phyloP scores from a whole-genome alignment of 2,329 filamentous ascomycete genomes.

The Cladosporium sp. region DNA sequence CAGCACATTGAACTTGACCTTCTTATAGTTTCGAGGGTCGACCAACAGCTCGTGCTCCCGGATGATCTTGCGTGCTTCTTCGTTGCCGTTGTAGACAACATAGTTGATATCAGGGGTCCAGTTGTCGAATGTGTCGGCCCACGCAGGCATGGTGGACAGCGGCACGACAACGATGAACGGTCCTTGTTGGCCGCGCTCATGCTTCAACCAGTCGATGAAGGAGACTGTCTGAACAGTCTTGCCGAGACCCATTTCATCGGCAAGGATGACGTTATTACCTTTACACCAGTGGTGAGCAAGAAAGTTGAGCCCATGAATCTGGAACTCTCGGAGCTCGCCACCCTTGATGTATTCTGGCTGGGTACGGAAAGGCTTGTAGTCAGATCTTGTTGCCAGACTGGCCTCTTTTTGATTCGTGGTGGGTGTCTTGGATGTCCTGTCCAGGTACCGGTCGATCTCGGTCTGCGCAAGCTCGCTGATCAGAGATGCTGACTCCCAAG shows the following conservation, averaged over 20 bases:
- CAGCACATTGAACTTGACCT: constrained; percentile 95
- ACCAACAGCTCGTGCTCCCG: constrained; percentile 85
- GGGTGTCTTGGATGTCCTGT: constrained; percentile 78
- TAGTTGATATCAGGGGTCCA: constrained; percentile 98
- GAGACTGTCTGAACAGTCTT: constrained; percentile 98
- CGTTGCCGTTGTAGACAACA: constrained; percentile 91
- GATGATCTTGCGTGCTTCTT: constrained; percentile 81
- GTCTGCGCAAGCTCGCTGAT: constrained; percentile 78
- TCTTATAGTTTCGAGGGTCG: constrained; percentile 64
- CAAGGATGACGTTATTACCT: constrained; percentile 92
- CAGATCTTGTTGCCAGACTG: constrained; percentile 71
- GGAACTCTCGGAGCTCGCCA: constrained; percentile 87
- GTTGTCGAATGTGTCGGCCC: constrained; percentile 95
- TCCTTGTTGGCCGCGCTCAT: constrained; percentile 84
- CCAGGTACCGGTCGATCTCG: constrained; percentile 88
- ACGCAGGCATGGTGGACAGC: constrained; percentile 93
- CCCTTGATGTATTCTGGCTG: constrained; percentile 84
- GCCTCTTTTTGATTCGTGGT: constrained; percentile 76
- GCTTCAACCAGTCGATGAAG: constrained; percentile 95
- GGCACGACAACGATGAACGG: constrained; percentile 97
- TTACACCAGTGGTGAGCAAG: constrained; percentile 94
- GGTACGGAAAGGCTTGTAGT: constrained; percentile 70
- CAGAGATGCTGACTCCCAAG: constrained; percentile 80
- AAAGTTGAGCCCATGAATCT: constrained; percentile 92
- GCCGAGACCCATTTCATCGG: constrained; percentile 97